phyloP scores from a whole-genome alignment of 2,329 filamentous ascomycete genomes.

The Colletotrichum abscissum region DNA sequence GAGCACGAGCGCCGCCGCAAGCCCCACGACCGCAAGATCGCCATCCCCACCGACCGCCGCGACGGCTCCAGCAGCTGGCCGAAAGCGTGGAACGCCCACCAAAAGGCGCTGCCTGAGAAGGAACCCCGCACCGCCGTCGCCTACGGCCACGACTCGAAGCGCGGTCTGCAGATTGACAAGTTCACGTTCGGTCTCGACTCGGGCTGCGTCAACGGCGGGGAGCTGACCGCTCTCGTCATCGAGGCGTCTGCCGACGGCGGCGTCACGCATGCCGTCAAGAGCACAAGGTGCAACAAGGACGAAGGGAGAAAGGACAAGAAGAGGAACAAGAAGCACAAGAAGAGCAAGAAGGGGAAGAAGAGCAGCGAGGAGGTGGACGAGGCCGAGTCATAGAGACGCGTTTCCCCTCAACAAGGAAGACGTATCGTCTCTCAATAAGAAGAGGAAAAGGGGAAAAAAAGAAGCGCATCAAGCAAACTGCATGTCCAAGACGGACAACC shows the following conservation, averaged over 20 bases:
- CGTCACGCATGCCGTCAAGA: conserved; percentile 50
- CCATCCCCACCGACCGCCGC: conserved; percentile 53
- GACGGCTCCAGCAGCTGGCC: conserved; percentile 73
- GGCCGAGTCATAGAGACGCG: neutral
- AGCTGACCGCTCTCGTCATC: conserved; percentile 82
- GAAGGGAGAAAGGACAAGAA: conserved; percentile 25
- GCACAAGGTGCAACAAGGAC: conserved; percentile 52
- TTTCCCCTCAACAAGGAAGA: too few species aligned
- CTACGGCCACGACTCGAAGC: conserved; percentile 87
- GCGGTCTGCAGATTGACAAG: conserved; percentile 68
- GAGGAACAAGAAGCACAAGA: conserved; percentile 18
- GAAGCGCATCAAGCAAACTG: neutral
- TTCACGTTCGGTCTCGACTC: conserved; percentile 90
- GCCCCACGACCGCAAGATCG: conserved; percentile 44
- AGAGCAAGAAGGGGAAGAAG: conserved; percentile 32
- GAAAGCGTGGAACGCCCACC: conserved; percentile 67
- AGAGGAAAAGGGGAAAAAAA: neutral
- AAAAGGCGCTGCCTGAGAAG: conserved; percentile 47
- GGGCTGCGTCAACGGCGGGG: conserved; percentile 80
- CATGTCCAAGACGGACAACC: neutral
- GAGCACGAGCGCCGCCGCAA: conserved; percentile 33
- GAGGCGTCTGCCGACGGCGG: conserved; percentile 56
- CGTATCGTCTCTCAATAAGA: too few species aligned
- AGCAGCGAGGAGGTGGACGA: neutral
- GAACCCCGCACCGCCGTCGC: conserved; percentile 72